A percentile compares a stretch with the other conserved stretches of the same genome.
These are phyloP conservation scores for Lodderomyces jiufengensis DNA, from an alignment of 1,139 yeast genomes.

Conservation along the genomic window DNA sequence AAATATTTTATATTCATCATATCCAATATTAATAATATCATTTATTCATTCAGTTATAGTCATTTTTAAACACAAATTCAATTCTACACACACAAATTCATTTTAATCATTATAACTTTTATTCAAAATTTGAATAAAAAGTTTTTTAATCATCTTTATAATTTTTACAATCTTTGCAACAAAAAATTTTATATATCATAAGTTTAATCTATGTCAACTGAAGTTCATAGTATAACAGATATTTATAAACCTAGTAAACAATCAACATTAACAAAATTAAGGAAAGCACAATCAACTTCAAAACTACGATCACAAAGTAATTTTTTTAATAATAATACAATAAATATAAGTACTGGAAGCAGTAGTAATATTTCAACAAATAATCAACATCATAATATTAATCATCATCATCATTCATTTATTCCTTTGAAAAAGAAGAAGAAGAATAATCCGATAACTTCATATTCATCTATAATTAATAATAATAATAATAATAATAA, in stretches of 20 bases:
- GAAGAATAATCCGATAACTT: neutral
- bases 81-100: no score
- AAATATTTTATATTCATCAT: no score
- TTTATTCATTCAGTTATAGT: no score
- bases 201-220: slow-evolving; percentile 6
- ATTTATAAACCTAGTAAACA: slow-evolving; percentile 2
- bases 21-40: no score
- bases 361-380: neutral
- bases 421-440: slow-evolving; percentile 2
- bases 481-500: no score
- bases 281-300: slow-evolving; percentile 12
- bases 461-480: neutral
- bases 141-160: no score
- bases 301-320: slow-evolving; percentile 5
- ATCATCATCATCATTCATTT: slow-evolving; percentile 1
- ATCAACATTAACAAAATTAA: slow-evolving; percentile 5
- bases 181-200: no score
- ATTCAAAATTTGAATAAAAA: no score
- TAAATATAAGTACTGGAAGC: neutral
- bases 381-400: neutral
- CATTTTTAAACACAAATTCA: no score
- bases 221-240: slow-evolving; percentile 5
- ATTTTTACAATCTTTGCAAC: no score
- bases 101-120: no score
- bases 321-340: neutral